phyloP scores from a whole-genome alignment of 208 protist genomes.

The Zelonia costaricensis region DNA sequence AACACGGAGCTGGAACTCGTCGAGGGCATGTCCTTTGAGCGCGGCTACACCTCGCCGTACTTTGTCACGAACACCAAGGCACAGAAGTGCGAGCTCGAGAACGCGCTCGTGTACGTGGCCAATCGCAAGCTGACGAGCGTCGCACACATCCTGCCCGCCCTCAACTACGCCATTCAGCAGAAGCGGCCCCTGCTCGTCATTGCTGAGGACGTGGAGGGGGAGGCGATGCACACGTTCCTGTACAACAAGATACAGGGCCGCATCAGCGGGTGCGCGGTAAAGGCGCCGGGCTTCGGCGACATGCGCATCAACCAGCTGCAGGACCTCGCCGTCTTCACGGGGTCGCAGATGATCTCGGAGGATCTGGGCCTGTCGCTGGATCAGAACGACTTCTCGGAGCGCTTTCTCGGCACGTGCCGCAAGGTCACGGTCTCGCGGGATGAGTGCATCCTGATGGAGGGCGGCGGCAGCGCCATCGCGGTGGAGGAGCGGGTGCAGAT shows the following conservation, averaged over 20 bases:
- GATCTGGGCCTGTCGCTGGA: slow-evolving; percentile 94
- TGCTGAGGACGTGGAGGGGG: slow-evolving; percentile 90
- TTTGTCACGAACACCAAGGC: slow-evolving; percentile 99
- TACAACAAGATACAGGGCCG: slow-evolving; percentile 92
- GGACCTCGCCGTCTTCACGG: slow-evolving; percentile 99
- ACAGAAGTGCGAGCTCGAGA: slow-evolving; percentile 97
- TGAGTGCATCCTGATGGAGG: slow-evolving; percentile 98
- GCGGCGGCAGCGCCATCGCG: slow-evolving; percentile 92
- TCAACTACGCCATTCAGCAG: slow-evolving; percentile 88
- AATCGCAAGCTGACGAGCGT: slow-evolving; percentile 86
- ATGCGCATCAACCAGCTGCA: slow-evolving; percentile 98
- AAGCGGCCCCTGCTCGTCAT: slow-evolving; percentile 89
- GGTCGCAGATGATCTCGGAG: slow-evolving; percentile 95
- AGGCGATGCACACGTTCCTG: slow-evolving; percentile 95
- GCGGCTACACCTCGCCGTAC: slow-evolving; percentile 99
- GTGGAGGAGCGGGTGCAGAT: slow-evolving; percentile 97
- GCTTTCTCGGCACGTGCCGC: slow-evolving; percentile 78
- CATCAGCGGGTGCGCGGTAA: slow-evolving; percentile 90
- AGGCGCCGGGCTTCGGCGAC: slow-evolving; percentile 99
- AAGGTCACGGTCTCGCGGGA: slow-evolving; percentile 97
- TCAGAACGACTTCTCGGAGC: slow-evolving; percentile 87
- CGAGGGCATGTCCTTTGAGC: slow-evolving; percentile 99
- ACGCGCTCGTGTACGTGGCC: slow-evolving; percentile 95
- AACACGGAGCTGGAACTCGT: slow-evolving; percentile 98
- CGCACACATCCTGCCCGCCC: slow-evolving; percentile 71